Base-by-base conservation (phyloP, 1,139 yeast genomes). In the Kodamaea alishanica region DNA sequence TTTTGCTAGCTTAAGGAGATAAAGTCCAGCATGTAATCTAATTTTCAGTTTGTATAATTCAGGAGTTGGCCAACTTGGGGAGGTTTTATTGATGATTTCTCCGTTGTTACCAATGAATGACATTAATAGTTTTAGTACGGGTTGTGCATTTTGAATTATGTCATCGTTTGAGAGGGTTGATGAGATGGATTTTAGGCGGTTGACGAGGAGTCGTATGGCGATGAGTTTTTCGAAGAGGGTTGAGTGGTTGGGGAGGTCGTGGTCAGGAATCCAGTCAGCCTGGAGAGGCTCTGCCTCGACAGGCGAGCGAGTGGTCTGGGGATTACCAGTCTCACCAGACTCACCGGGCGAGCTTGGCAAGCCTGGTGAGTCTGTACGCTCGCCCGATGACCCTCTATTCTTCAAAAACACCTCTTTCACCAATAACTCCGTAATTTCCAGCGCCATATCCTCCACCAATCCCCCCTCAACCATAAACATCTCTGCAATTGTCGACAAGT, bases 91-190 rank as follows among this genome's bases (percentile, higher is more conserved):
- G 2, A 82, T 77, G 24, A 89, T 73, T 53, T 89, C 96, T n/a
- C 96, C 96, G 34, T 85, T 84, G 55, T 84, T 84, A 2, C 81
- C 78, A 34, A 89, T 77, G 26, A 85, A 65, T 2, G 90, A 78
- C 30, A 77, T 67, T 32, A 88, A 67, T 30, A 87, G 62, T 48
- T 84, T 85, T 44, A 87, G 60, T 0, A 85, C 79, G 6, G 90
- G 88, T 39, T 71, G 77, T 0, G 84, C 79, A 28, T 56, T 57
- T 15, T 52, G 50, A 5, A 49, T 44, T 63, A 67, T 58, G 45
- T 48, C 20, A 4, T 3, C 4, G 20, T 3, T 3, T 15, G 20
- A 15, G 4, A 15, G 20, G 20, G 20, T 15, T 3, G 20, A 3
- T 3, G 20, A 15, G 20, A 15, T 3, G 20, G 20, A 15, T 15